Evolutionary conservation across 2,329 filamentous ascomycete genomes (phyloP), one percentile per base, ranked within the genome.

Genomic region (Venturia carpophila): DNA sequence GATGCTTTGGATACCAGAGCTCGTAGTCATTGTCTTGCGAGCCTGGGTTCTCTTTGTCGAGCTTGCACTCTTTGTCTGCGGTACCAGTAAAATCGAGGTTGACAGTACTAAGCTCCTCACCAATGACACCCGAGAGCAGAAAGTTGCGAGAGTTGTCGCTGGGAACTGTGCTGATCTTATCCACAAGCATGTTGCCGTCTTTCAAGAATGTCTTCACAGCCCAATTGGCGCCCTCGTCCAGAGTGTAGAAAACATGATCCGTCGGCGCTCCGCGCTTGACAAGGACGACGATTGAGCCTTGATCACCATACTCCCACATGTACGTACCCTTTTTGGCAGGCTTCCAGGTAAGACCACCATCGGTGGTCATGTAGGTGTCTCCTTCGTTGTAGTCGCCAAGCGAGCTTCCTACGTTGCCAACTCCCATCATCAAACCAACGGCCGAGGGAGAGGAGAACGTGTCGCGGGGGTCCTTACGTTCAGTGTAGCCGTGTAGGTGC

Each of bases 401-500:
- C 66, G 81, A 80, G 39, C 85, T 79, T 37, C 95, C 95, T 11
- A 99, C 92, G 71, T 97, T 99, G 69, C 94, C 94, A 67, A 92
- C 84, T 19, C 86, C 94, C 73, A 99, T 87, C 85, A 97, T 91
- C 64, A 99, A 77, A 13, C 94, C 95, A 45, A 97, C 85, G 0
- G 94, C 93, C 3, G 90, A 92, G 60, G 87, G 84, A 2, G 92
- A 96, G 10, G 91, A 94, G 76, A 90, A 97, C 0, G 91, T 96
- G 73, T 93, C 90, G 60, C 87, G 80, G 71, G 87, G 88, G 73
- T 97, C 91, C 41, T 79, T 79, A 68, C 94, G 87, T 76, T 99
- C 94, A 0, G 95, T 97, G 77, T 96, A 99, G 65, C 93, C 91
- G 74, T 99, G 95, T 45, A 99, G 82, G 75, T 99, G 92, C 65